Evolutionary conservation across 1,284 basidiomycete species (phyloP).

Genomic region (Mycena citricolor): DNA sequence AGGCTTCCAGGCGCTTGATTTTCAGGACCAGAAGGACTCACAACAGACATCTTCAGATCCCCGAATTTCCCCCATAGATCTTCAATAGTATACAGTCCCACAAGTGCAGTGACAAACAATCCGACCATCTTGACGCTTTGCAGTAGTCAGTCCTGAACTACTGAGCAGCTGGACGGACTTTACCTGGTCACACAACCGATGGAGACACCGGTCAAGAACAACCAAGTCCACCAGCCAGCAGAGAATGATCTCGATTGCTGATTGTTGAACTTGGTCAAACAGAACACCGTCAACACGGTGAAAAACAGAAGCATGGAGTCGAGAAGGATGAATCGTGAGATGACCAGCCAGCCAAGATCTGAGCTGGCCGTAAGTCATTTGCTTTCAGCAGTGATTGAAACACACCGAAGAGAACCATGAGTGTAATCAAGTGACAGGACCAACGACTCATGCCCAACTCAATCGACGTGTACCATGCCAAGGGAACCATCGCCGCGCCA

Average conservation of each 20-base stretch:
- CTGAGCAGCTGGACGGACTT: constrained; percentile 11
- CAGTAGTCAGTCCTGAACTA: not conserved
- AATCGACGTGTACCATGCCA: constrained; percentile 97
- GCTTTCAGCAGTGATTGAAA: too few species aligned
- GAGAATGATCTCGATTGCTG: constrained; percentile 91
- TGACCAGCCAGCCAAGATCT: constrained; percentile 96
- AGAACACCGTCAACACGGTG: constrained; percentile 95
- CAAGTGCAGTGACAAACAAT: constrained; percentile 91
- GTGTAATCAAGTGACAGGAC: constrained; percentile 87
- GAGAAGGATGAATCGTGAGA: constrained; percentile 95
- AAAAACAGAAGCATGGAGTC: constrained; percentile 99
- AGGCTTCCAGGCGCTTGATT: too few species aligned
- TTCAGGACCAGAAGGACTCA: too few species aligned
- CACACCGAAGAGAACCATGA: constrained; percentile 92
- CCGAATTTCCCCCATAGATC: constrained; percentile 99
- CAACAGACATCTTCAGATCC: constrained; percentile 88
- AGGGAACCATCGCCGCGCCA: constrained; percentile 94
- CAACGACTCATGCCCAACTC: constrained; percentile 91
- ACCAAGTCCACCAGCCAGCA: constrained; percentile 96
- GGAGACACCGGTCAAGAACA: constrained; percentile 85
- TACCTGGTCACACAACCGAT: constrained; percentile 95
- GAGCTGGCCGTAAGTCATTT: constrained; percentile 6
- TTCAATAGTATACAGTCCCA: constrained; percentile 95
- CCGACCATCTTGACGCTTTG: constrained; percentile 94
- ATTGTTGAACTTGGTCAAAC: constrained; percentile 95